Evolutionary conservation across 768 basidiomycete genomes (phyloP).

Genomic region (Leccinum variicolor): DNA sequence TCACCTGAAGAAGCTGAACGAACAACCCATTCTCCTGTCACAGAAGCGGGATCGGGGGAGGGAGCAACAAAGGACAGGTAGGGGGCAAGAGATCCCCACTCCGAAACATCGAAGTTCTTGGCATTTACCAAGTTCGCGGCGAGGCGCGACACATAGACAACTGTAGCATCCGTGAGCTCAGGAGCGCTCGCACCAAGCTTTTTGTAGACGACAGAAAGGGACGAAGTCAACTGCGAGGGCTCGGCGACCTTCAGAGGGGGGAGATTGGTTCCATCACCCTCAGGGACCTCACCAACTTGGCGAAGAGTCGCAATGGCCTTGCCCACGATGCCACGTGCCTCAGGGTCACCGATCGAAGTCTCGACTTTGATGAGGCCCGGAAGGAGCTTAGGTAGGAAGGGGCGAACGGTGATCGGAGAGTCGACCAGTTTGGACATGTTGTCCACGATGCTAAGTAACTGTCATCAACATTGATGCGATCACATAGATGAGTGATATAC

Average conservation of each 20-base stretch:
- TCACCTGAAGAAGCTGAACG: slow-evolving; percentile 78
- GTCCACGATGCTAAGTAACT: slow-evolving; percentile 72
- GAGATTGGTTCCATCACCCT: slow-evolving; percentile 84
- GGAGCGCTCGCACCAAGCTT: slow-evolving; percentile 65
- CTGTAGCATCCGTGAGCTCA: slow-evolving; percentile 53
- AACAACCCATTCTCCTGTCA: slow-evolving; percentile 85
- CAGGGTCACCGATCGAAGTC: slow-evolving; percentile 93
- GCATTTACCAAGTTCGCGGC: slow-evolving; percentile 84
- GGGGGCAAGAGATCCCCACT: slow-evolving; percentile 82
- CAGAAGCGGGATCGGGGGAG: slow-evolving; percentile 60
- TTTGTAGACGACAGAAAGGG: slow-evolving; percentile 79
- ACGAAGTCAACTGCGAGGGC: slow-evolving; percentile 57
- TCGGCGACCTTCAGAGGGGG: slow-evolving; percentile 81
- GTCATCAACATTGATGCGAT: slow-evolving; percentile 16
- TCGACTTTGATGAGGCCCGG: slow-evolving; percentile 96
- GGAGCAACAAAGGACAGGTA: slow-evolving; percentile 68
- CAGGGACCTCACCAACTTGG: slow-evolving; percentile 88
- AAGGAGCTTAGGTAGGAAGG: slow-evolving; percentile 93
- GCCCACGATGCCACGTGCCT: slow-evolving; percentile 89
- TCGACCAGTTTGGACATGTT: slow-evolving; percentile 99
- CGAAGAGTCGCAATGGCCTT: slow-evolving; percentile 95
- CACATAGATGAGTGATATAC: slow-evolving; percentile 27
- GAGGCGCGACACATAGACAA: slow-evolving; percentile 71
- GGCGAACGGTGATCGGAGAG: slow-evolving; percentile 90
- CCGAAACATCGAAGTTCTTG: slow-evolving; percentile 88